A percentile compares a stretch with the other conserved stretches of the same genome.
These are phyloP conservation scores for Botrytis tulipae DNA, from an alignment of 2,329 filamentous ascomycete species.

Conservation along the genomic window DNA sequence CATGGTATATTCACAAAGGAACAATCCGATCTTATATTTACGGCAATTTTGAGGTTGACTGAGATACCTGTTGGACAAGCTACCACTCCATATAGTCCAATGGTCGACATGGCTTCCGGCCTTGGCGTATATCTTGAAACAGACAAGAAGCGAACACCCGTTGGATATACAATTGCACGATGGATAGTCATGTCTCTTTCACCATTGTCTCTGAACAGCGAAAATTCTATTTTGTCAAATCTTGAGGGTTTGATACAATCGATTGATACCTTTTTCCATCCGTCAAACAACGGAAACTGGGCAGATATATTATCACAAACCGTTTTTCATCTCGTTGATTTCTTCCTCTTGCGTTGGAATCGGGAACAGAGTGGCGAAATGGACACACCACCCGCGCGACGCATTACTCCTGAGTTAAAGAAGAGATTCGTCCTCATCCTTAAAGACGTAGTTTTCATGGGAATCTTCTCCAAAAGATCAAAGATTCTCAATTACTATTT, in stretches of 20 bases:
- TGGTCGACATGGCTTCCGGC: constrained; percentile 79
- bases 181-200: constrained; percentile 94
- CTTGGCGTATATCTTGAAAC: constrained; percentile 84
- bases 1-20: constrained; percentile 90
- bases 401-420: constrained; percentile 77
- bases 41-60: constrained; percentile 80
- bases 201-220: constrained; percentile 72
- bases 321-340: constrained; percentile 88
- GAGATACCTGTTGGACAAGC: constrained; percentile 97
- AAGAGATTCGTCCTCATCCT: constrained; percentile 85
- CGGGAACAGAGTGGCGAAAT: constrained; percentile 90
- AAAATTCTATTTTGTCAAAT: constrained; percentile 76
- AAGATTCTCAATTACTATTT: constrained; percentile 91
- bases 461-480: constrained; percentile 92
- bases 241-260: constrained; percentile 91
- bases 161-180: constrained; percentile 86
- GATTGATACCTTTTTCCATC: constrained; percentile 97
- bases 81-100: constrained; percentile 80
- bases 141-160: constrained; percentile 89
- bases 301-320: constrained; percentile 86
- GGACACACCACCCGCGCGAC: constrained; percentile 76
- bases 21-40: constrained; percentile 91
- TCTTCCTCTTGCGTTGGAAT: constrained; percentile 98
- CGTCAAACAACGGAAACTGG: constrained; percentile 92
- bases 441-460: constrained; percentile 95